Evolutionary conservation across 192 early-diverging fungal genomes (phyloP).

Genomic region (Helicostylum pulchrum): DNA sequence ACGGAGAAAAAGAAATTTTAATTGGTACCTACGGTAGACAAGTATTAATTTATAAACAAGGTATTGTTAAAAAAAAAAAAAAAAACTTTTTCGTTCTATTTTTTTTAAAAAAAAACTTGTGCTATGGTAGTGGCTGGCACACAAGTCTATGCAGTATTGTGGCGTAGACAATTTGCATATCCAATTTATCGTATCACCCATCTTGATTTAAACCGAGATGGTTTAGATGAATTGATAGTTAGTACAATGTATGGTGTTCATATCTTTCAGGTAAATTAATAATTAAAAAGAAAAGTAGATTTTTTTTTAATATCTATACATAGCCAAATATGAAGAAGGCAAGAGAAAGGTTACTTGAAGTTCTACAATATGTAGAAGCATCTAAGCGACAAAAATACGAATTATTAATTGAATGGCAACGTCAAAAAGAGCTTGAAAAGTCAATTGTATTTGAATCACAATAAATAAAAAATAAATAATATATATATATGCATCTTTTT

Average conservation of each 20-base stretch:
- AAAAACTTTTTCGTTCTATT: background rate
- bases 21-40: conserved; percentile 59
- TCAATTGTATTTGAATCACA: conserved; percentile 33
- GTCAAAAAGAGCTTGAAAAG: conserved; percentile 30
- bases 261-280: conserved; percentile 38
- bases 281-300: background rate
- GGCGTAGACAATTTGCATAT: conserved; percentile 51
- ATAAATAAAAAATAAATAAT: conserved; percentile 5
- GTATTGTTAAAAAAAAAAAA: conserved; percentile 18
- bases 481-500: background rate
- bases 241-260: conserved; percentile 52
- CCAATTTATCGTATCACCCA: conserved; percentile 50
- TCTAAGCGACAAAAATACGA: conserved; percentile 35
- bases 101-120: background rate
- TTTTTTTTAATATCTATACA: background rate
- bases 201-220: conserved; percentile 53
- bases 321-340: conserved; percentile 44
- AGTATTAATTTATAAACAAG: conserved; percentile 53
- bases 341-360: conserved; percentile 37
- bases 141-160: conserved; percentile 41
- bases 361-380: conserved; percentile 41
- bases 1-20: conserved; percentile 52
- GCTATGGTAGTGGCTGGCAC: conserved; percentile 13
- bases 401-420: conserved; percentile 29
- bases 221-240: conserved; percentile 51